Evolutionary conservation across 441 rosid species (phyloP), one percentile per base, ranked within the genome.

Genomic region (Syzygium syzygioides): DNA sequence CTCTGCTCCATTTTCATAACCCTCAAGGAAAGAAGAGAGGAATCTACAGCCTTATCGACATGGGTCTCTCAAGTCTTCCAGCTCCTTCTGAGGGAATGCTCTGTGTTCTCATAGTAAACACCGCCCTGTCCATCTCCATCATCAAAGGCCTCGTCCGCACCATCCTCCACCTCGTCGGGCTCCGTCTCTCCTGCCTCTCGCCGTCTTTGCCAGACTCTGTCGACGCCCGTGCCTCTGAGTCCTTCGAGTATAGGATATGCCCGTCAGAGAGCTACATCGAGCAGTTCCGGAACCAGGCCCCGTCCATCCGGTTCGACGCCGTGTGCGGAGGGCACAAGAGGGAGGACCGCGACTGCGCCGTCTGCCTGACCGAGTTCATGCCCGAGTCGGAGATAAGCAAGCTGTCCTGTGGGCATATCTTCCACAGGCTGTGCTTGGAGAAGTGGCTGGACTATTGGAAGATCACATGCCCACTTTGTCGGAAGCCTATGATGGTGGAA

Each of bases 61-160:
- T 97, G 99, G 99, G 99, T 91, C 92, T 97, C 60, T 95, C 98
- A 32, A 96, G 95, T 84, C 97, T 96, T 79, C 99, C 99, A 50
- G 91, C 98, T 89, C 98, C 99, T 90, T 97, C 99, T 79, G 99
- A 97, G 93, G 98, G 99, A 93, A 93, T 97, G 85, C 88, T 97
- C 28, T 95, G 99, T 79, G 91, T 96, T 64, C 90, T 97, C 89
- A 88, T 96, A 92, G 98, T 96, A 7, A 96, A 97, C 95, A 96
- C 99, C 10, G 99, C 97, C 37, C 87, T 95, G 68, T 95, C 98
- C 13, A 92, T 96, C 90, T 95, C 97, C 80, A 89, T 97, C 41
- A 92, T 97, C 86, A 96, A 96, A 91, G 95, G 96, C 89, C 91
- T 97, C 64, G 91, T 96, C 85, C 85, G 95, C 85, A 91, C 99